Percentiles rank a stretch among this genome's conserved stretches.
These are phyloP conservation scores for Phytophthora tentaculata DNA, from an alignment of 352 stramenopile genomes.

Conservation along the genomic window DNA sequence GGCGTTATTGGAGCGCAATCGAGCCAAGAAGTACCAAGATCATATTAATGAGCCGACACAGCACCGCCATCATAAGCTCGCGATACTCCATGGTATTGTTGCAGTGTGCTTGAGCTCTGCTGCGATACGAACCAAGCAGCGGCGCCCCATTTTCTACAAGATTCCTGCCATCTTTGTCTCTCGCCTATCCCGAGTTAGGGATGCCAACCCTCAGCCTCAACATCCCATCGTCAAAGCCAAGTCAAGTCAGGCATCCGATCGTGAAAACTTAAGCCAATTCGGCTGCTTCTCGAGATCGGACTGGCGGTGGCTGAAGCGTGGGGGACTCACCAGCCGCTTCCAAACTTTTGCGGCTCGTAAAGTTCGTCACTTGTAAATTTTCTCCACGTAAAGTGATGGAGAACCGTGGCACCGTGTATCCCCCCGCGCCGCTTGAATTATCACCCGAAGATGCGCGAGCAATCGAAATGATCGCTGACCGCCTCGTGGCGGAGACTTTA, in stretches of 20 bases:
- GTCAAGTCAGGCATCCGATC: slow-evolving; percentile 10
- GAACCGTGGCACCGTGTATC: slow-evolving; percentile 11
- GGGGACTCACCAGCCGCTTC: slow-evolving; percentile 4
- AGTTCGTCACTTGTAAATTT: slow-evolving; percentile 28
- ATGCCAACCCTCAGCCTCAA: slow-evolving; percentile 11
- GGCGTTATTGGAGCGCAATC: slow-evolving; percentile 21
- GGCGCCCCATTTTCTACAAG: slow-evolving; percentile 17
- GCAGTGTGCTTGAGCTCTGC: slow-evolving; percentile 5
- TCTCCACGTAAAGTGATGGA: slow-evolving; percentile 19
- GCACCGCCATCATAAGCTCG: neutral
- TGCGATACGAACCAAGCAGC: neutral
- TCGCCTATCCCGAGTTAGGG: slow-evolving; percentile 21
- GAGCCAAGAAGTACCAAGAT: too few relatives aligned
- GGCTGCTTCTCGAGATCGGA: slow-evolving; percentile 32
- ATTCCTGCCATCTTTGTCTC: slow-evolving; percentile 5
- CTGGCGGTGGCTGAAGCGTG: slow-evolving; percentile 14
- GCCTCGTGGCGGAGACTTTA: slow-evolving; percentile 61
- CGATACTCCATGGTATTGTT: slow-evolving; percentile 14
- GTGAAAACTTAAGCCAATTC: slow-evolving; percentile 20
- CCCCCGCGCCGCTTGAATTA: slow-evolving; percentile 29
- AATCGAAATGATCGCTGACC: slow-evolving; percentile 51
- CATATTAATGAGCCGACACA: too few relatives aligned
- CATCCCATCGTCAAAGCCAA: slow-evolving; percentile 7
- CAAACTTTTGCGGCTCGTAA: slow-evolving; percentile 10
- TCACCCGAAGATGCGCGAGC: slow-evolving; percentile 50